Evolutionary conservation across 768 basidiomycete genomes (phyloP).

Genomic region (Exidia glandulosa): DNA sequence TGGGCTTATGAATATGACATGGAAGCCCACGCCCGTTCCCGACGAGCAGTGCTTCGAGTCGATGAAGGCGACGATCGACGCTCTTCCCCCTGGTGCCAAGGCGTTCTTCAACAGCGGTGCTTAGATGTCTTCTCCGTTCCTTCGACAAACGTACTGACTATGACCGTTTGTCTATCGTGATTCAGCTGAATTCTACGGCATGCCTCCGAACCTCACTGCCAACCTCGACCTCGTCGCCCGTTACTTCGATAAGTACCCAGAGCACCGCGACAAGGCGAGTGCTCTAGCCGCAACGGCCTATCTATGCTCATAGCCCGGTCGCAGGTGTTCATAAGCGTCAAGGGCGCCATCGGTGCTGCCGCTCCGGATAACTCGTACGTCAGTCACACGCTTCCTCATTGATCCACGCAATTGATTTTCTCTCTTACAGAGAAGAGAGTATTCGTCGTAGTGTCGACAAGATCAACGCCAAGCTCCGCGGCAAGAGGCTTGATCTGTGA

Average conservation of each 20-base stretch:
- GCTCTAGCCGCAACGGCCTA: background rate
- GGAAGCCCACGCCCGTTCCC: constrained; percentile 33
- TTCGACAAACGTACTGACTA: too few species aligned
- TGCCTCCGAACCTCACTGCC: constrained; percentile 21
- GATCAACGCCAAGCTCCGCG: constrained; percentile 34
- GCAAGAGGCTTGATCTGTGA: constrained; percentile 45
- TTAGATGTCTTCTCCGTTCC: too few species aligned
- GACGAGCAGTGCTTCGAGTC: constrained; percentile 53
- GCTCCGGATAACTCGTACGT: too few species aligned
- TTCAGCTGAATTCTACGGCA: constrained; percentile 57
- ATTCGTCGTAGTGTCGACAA: constrained; percentile 37
- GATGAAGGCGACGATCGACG: constrained; percentile 41
- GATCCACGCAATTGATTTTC: too few species aligned
- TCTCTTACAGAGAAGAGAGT: constrained; percentile 28
- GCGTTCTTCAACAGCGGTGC: constrained; percentile 41
- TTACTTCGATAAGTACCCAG: constrained; percentile 38
- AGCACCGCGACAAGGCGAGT: constrained; percentile 26
- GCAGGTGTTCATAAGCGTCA: background rate
- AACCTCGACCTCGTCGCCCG: constrained; percentile 39
- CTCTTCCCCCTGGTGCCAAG: constrained; percentile 32
- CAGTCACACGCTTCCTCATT: too few species aligned
- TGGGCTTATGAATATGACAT: constrained; percentile 7
- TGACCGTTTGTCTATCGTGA: too few species aligned
- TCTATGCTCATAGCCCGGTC: too few species aligned
- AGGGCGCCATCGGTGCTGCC: constrained; percentile 12